Percentiles rank a stretch among this genome's conserved stretches.
Evolutionary conservation across 2,329 filamentous ascomycete species (phyloP).

Genomic region (Colletotrichum spaethianum): DNA sequence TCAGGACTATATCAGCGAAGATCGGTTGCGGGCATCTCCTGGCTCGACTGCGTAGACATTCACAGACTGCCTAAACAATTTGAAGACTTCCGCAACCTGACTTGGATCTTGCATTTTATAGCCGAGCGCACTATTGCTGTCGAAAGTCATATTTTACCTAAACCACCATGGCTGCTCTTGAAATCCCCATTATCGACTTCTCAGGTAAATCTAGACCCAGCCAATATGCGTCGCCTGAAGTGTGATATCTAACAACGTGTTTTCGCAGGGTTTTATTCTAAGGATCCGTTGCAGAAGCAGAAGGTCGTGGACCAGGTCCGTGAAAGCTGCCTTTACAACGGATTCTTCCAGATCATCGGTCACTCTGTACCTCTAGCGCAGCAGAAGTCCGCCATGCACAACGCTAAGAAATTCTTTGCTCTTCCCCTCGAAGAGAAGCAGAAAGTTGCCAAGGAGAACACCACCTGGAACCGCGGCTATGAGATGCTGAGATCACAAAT

Average conservation of each 20-base stretch:
- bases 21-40: not conserved
- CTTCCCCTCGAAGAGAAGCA: conserved; percentile 59
- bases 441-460: conserved; percentile 54
- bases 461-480: conserved; percentile 63
- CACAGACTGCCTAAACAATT: not conserved
- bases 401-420: conserved; percentile 62
- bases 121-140: not conserved
- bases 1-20: not conserved
- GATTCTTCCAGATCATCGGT: conserved; percentile 68
- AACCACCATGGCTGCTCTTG: conserved; percentile 22
- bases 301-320: conserved; percentile 54
- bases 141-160: not conserved
- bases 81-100: not conserved
- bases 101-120: not conserved
- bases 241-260: not conserved
- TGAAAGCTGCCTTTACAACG: conserved; percentile 60
- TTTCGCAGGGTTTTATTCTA: conserved; percentile 42
- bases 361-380: conserved; percentile 59
- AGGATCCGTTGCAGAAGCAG: conserved; percentile 45
- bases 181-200: conserved; percentile 50
- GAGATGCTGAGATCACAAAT: conserved; percentile 62
- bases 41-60: not conserved
- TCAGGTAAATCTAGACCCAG: conserved; percentile 42
- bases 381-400: conserved; percentile 57
- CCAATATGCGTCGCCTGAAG: fast-evolving